Conservation (phyloP, 495 filamentous ascomycete genomes). For the Annulohypoxylon bovei region DNA sequence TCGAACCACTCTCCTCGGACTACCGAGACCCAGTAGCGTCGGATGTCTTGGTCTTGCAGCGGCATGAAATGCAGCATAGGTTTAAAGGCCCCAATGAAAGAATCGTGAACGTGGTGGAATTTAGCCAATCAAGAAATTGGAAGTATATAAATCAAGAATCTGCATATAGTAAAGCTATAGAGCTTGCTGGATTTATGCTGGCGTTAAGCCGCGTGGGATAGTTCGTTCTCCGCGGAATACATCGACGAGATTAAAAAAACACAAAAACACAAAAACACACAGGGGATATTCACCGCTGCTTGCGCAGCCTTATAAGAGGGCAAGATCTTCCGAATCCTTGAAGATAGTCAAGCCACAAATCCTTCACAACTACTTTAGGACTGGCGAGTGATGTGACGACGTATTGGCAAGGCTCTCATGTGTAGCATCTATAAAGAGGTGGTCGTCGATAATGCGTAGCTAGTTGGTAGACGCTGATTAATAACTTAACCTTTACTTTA, state of each 20-base stretch:
- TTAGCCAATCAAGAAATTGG: background rate
- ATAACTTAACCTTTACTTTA: background rate
- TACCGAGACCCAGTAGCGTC: background rate
- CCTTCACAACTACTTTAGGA: background rate
- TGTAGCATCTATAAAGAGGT: background rate
- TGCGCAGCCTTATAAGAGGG: background rate
- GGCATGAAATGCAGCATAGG: background rate
- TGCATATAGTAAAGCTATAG: background rate
- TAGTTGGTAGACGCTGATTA: background rate
- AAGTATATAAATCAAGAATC: background rate
- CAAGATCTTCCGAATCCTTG: background rate
- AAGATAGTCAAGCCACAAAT: background rate
- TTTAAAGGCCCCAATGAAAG: background rate
- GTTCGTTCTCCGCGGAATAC: no score
- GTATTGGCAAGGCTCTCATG: background rate
- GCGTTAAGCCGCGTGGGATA: background rate
- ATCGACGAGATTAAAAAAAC: no score
- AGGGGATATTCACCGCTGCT: background rate
- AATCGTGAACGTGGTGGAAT: background rate
- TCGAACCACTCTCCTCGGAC: background rate
- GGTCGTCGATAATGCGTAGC: background rate
- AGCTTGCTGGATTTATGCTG: background rate
- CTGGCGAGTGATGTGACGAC: background rate
- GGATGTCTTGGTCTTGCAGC: slow-evolving; percentile 14
- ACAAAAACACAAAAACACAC: no score